phyloP scores from a whole-genome alignment of 306 rosid genomes.

The Ammopiptanthus mongolicus region DNA sequence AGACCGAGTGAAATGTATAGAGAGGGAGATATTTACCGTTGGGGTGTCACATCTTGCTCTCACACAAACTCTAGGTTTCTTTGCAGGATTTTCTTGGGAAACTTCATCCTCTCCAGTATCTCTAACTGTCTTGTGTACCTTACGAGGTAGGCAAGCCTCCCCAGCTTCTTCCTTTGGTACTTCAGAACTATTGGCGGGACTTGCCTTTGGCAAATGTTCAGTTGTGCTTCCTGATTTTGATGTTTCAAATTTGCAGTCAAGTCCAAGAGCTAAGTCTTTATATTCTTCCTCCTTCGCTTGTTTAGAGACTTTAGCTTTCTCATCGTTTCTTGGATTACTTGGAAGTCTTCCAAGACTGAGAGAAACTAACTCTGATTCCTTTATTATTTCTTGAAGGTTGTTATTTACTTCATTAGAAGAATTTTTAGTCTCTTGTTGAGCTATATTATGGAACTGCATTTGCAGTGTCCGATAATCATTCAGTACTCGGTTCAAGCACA shows the following conservation, averaged over 20 bases:
- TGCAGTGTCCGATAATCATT: constrained; percentile 58
- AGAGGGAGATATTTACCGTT: constrained; percentile 47
- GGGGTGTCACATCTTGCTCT: constrained; percentile 69
- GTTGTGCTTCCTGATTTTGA: constrained; percentile 35
- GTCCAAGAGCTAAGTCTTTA: constrained; percentile 45
- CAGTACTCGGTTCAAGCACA: constrained; percentile 35
- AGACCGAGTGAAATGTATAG: not conserved
- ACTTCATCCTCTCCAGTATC: constrained; percentile 50
- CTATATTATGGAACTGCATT: constrained; percentile 37
- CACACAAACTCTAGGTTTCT: constrained; percentile 78
- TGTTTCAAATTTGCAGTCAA: constrained; percentile 44
- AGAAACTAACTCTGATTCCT: constrained; percentile 48
- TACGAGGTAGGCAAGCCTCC: constrained; percentile 42
- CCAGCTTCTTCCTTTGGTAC: constrained; percentile 43
- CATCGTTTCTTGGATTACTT: constrained; percentile 15
- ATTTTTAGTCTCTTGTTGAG: constrained; percentile 29
- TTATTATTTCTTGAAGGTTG: not conserved
- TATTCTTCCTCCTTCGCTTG: constrained; percentile 19
- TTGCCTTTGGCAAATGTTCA: constrained; percentile 19
- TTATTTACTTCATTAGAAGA: not conserved
- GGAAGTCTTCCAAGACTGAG: constrained; percentile 63
- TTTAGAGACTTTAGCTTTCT: constrained; percentile 27
- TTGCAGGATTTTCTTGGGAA: constrained; percentile 40
- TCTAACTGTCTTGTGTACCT: constrained; percentile 33
- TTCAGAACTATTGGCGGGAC: constrained; percentile 40